These are phyloP conservation scores for Thymus quinquecostatus DNA, from an alignment of 257 asterid species.

Conservation along the genomic window DNA sequence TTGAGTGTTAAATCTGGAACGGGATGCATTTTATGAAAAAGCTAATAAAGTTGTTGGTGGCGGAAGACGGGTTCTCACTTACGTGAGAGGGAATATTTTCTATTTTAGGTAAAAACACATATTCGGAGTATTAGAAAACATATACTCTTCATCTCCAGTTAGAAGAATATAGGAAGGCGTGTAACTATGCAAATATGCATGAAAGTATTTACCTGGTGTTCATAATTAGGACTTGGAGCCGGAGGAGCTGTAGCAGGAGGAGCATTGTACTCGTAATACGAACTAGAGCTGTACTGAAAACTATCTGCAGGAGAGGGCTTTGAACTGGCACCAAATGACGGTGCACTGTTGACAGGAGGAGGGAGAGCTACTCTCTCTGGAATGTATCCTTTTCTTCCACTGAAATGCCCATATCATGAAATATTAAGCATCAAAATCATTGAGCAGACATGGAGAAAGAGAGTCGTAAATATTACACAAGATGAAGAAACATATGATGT, in stretches of 20 bases:
- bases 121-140: background rate
- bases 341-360: constrained; percentile 62
- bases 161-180: background rate
- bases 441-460: background rate
- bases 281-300: constrained; percentile 46
- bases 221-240: constrained; percentile 57
- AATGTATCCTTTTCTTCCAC: constrained; percentile 54
- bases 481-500: background rate
- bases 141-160: background rate
- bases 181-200: background rate
- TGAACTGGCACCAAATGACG: constrained; percentile 40
- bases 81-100: too few species aligned
- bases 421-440: background rate
- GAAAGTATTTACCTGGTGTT: constrained; percentile 54
- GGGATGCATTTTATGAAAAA: too few species aligned
- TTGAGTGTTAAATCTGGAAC: too few species aligned
- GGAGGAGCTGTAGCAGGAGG: constrained; percentile 50
- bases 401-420: constrained; percentile 29
- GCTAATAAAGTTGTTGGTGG: too few species aligned
- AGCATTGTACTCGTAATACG: constrained; percentile 41
- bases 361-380: constrained; percentile 75
- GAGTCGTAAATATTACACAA: background rate
- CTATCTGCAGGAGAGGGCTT: constrained; percentile 43
- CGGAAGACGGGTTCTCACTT: too few species aligned
- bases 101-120: too few species aligned